These are phyloP conservation scores for Kazachstania kunashirensis DNA, from an alignment of 805 yeast species.

Conservation along the genomic window DNA sequence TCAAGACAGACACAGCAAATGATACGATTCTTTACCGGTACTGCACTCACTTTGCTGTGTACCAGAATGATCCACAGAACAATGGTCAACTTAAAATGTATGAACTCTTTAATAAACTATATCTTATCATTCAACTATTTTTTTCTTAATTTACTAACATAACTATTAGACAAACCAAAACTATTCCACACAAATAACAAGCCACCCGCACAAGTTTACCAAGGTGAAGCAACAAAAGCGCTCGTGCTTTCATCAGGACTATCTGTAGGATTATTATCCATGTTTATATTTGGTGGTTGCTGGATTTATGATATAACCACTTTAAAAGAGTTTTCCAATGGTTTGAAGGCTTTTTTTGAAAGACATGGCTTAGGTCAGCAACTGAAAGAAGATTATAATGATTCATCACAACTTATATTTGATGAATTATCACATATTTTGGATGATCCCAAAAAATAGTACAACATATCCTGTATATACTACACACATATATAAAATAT, in stretches of 20 bases:
- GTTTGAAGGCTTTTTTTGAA: slow-evolving; percentile 2
- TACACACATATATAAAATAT: too few species aligned
- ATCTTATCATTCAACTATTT: too few species aligned
- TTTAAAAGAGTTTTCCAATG: slow-evolving; percentile 45
- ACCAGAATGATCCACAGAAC: slow-evolving; percentile 70
- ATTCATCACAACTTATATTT: neutral
- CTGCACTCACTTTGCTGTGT: slow-evolving; percentile 60
- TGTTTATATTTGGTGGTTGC: slow-evolving; percentile 63
- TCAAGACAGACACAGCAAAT: slow-evolving; percentile 66
- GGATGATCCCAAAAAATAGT: too few species aligned
- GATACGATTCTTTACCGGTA: slow-evolving; percentile 61
- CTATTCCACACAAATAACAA: slow-evolving; percentile 74
- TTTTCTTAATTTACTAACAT: slow-evolving; percentile 11
- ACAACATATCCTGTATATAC: too few species aligned
- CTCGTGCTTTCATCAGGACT: slow-evolving; percentile 71
- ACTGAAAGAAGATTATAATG: neutral
- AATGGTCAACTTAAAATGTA: slow-evolving; percentile 59
- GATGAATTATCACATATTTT: too few species aligned
- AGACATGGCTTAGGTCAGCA: slow-evolving; percentile 1
- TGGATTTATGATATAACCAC: slow-evolving; percentile 72
- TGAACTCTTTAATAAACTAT: too few species aligned
- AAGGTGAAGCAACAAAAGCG: slow-evolving; percentile 77
- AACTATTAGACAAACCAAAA: slow-evolving; percentile 45
- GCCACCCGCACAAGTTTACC: slow-evolving; percentile 50
- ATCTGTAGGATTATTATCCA: slow-evolving; percentile 61